These are phyloP conservation scores for Pseudozyma thailandica DNA, from an alignment of 1,284 basidiomycete species.

Conservation along the genomic window DNA sequence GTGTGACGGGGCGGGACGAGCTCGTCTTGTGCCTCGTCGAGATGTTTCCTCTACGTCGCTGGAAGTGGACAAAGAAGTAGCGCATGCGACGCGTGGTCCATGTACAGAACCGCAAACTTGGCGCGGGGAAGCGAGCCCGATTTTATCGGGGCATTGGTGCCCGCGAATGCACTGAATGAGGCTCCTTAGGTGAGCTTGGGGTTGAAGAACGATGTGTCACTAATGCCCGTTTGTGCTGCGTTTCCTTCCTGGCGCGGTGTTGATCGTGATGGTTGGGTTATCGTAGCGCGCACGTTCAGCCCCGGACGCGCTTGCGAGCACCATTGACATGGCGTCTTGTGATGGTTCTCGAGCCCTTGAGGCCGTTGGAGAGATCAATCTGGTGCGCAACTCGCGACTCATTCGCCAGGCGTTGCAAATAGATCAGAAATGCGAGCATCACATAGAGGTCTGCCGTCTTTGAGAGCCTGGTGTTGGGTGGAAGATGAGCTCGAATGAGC, in stretches of 20 bases:
- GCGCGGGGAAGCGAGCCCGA: too few relatives aligned
- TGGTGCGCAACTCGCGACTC: slow-evolving; percentile 43
- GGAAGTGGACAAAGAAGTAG: too few relatives aligned
- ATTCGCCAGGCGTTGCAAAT: slow-evolving; percentile 45
- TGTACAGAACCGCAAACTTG: too few relatives aligned
- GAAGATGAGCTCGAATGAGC: slow-evolving; percentile 42
- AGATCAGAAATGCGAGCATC: slow-evolving; percentile 46
- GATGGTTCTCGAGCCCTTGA: slow-evolving; percentile 29
- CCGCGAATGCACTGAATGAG: too few relatives aligned
- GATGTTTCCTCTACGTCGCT: too few relatives aligned
- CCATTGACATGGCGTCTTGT: slow-evolving; percentile 41
- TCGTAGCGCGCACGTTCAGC: slow-evolving; percentile 4
- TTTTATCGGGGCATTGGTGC: too few relatives aligned
- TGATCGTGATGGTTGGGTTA: background rate
- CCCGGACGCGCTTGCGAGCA: slow-evolving; percentile 42
- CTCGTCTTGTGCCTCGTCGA: too few relatives aligned
- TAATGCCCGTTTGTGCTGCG: background rate
- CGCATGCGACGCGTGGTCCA: too few relatives aligned
- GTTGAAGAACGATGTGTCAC: too few relatives aligned
- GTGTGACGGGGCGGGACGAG: too few relatives aligned
- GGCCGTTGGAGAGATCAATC: slow-evolving; percentile 40
- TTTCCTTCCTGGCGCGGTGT: background rate
- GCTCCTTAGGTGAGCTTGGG: too few relatives aligned
- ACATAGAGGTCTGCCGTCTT: slow-evolving; percentile 49
- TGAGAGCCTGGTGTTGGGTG: slow-evolving; percentile 39